phyloP scores from a whole-genome alignment of 768 basidiomycete species.

The Rhizopogon vinicolor region DNA sequence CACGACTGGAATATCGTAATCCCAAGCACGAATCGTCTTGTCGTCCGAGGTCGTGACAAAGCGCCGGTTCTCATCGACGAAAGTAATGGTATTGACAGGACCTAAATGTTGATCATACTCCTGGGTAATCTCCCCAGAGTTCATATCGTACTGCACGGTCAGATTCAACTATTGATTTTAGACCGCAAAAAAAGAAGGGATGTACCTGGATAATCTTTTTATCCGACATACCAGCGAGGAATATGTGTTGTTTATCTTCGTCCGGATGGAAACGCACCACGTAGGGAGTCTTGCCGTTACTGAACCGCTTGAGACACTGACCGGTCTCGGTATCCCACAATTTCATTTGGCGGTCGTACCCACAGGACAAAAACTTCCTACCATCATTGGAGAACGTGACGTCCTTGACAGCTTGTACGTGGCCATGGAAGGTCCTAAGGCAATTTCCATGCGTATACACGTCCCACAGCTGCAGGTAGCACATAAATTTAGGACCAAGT shows the following conservation, averaged over 20 bases:
- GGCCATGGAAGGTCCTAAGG: conserved; percentile 94
- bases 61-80: conserved; percentile 95
- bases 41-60: conserved; percentile 99
- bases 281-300: conserved; percentile 97
- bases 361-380: conserved; percentile 82
- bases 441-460: conserved; percentile 96
- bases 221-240: conserved; percentile 97
- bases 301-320: conserved; percentile 94
- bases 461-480: conserved; percentile 84
- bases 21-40: conserved; percentile 99
- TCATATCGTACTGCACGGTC: conserved; percentile 79
- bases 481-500: conserved; percentile 2
- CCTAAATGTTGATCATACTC: conserved; percentile 99
- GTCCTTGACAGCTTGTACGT: conserved; percentile 95
- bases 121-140: conserved; percentile 92
- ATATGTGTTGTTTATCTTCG: conserved; percentile 91
- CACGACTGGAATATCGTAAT: conserved; percentile 98
- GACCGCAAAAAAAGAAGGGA: not conserved
- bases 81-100: conserved; percentile 97
- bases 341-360: conserved; percentile 97
- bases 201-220: conserved; percentile 97
- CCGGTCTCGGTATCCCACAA: conserved; percentile 99
- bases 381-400: conserved; percentile 95
- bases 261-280: conserved; percentile 96
- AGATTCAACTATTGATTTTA: not conserved